Conservation (phyloP, 2,329 filamentous ascomycete species). For the Alternaria sp. region DNA sequence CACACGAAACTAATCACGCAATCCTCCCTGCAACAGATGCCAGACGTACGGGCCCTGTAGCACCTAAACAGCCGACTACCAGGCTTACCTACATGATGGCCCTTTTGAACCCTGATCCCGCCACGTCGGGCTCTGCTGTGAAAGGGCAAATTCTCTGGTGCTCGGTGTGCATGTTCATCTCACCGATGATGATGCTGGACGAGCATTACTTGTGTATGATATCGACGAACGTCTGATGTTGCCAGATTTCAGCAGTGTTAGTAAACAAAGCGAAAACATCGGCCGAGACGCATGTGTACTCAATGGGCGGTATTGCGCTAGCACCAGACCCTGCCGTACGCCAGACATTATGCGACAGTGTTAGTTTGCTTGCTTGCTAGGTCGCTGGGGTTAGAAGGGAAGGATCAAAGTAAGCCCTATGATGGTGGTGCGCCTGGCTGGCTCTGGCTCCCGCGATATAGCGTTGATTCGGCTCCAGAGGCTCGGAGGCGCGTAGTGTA, state of each 20-base stretch:
- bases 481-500: conserved; percentile 16
- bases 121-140: conserved; percentile 28
- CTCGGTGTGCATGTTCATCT: conserved; percentile 13
- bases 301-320: conserved; percentile 31
- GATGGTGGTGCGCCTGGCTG: conserved; percentile 11
- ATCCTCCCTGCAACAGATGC: conserved; percentile 7
- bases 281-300: not conserved
- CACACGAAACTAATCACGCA: conserved; percentile 8
- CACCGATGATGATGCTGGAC: conserved; percentile 17
- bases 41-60: conserved; percentile 1
- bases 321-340: conserved; percentile 8
- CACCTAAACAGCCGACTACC: conserved; percentile 7
- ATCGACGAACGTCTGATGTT: not conserved
- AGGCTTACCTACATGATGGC: conserved; percentile 1
- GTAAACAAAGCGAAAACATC: conserved; percentile 6
- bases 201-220: not conserved
- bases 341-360: conserved; percentile 2
- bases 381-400: conserved; percentile 6
- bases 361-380: conserved; percentile 9
- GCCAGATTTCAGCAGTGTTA: conserved; percentile 28
- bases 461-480: conserved; percentile 20
- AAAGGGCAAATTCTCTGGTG: conserved; percentile 21
- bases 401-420: conserved; percentile 12
- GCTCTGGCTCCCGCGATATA: conserved; percentile 17
- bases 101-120: conserved; percentile 25